These are phyloP conservation scores for Mrakia gelida DNA, from an alignment of 768 basidiomycete species.

Conservation along the genomic window DNA sequence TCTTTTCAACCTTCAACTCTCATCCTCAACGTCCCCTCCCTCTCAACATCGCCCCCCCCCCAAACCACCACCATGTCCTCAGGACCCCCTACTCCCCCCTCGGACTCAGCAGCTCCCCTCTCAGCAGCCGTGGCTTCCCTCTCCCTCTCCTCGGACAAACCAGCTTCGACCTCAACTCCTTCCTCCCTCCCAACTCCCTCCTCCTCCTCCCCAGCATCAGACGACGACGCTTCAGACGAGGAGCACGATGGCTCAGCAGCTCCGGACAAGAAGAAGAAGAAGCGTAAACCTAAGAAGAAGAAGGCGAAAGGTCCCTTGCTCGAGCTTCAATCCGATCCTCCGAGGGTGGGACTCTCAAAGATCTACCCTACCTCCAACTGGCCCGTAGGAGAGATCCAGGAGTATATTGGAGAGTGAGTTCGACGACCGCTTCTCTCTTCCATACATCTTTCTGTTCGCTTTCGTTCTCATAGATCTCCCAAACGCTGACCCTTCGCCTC, in stretches of 20 bases:
- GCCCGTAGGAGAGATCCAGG: constrained; percentile 85
- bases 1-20: no score
- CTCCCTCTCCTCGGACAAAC: background rate
- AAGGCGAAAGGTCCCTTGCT: constrained; percentile 44
- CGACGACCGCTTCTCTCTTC: background rate
- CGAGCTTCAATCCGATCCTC: constrained; percentile 78
- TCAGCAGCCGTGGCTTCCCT: background rate
- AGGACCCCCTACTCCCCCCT: no score
- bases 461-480: no score
- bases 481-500: background rate
- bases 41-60: no score
- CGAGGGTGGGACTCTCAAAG: constrained; percentile 79
- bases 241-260: background rate
- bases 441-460: no score
- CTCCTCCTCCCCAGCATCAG: background rate
- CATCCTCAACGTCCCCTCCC: no score
- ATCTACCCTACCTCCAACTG: constrained; percentile 80
- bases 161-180: background rate
- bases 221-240: constrained; percentile 19
- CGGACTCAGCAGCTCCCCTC: background rate
- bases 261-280: constrained; percentile 31
- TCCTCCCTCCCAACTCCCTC: background rate
- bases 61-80: no score
- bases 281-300: constrained; percentile 54
- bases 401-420: constrained; percentile 86